Base-by-base conservation (phyloP, 306 rosid species). In the Calophaca sinica region DNA sequence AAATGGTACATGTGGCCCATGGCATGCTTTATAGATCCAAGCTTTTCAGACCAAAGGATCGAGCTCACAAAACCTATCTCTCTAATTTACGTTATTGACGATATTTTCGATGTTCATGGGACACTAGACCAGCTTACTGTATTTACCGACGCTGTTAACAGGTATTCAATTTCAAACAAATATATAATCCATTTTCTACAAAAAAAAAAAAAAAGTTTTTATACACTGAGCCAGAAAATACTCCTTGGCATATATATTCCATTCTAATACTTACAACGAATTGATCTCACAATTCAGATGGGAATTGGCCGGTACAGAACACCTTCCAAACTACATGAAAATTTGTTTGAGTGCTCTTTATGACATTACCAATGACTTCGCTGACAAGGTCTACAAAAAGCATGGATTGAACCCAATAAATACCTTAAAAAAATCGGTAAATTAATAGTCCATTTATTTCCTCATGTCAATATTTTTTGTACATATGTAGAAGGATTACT, bases 1-100 rank as follows among this genome's bases (percentile, higher is more conserved):
- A 85, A 85, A 79, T 88, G 91, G 92, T 89, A 91, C 80, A 54
- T 74, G 14, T 89, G 97, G 85, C 75, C 94, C 1, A 82, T 86
- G 88, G 81, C 79, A 39, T 68, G 90, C 71, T 65, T 83, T n/a
- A 33, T 75, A 6, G 86, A 87, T 73, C 90, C 89, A 20, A 2
- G 26, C 13, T 74, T 84, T 54, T 89, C 91, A 5, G 67, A 81
- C 2, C 71, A 91, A 68, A 85, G 90, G 63, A 42, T 91, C 68
- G 81, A 89, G 12, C 85, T 89, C 70, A 79, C 93, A 0, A 91
- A 91, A 68, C 63, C 87, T 0, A 31, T 91, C 33, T 81, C 93
- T 54, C 83, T 91, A 0, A 20, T 86, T 45, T 91, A 86, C 64
- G 5, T 89, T 49, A 78, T 91, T 44, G 96, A 89, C 26, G 96